Evolutionary conservation across 2,329 filamentous ascomycete species (phyloP).

Genomic region (Akanthomyces dipterigenus): DNA sequence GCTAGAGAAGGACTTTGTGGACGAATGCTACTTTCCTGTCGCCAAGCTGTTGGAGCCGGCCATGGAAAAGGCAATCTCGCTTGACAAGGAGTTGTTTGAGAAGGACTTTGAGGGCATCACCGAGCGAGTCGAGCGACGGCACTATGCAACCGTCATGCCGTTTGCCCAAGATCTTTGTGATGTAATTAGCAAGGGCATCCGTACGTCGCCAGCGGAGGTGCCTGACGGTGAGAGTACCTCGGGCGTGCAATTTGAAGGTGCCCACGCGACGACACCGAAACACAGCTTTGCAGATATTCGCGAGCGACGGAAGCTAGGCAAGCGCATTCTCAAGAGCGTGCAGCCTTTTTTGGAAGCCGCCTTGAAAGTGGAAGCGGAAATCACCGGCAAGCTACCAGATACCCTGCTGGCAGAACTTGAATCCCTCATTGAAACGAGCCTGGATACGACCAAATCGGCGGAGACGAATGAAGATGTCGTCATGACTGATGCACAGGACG

Average conservation of each 20-base stretch:
- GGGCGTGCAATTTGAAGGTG: conserved; percentile 22
- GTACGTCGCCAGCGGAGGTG: conserved; percentile 28
- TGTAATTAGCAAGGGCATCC: conserved; percentile 47
- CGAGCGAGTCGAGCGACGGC: conserved; percentile 45
- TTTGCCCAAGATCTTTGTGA: conserved; percentile 53
- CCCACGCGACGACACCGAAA: conserved; percentile 44
- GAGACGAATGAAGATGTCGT: conserved; percentile 33
- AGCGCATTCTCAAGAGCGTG: conserved; percentile 78
- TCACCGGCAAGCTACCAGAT: conserved; percentile 64
- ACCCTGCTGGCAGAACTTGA: conserved; percentile 68
- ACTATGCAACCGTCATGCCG: conserved; percentile 50
- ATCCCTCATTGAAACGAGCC: conserved; percentile 60
- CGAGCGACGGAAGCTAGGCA: conserved; percentile 77
- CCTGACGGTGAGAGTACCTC: conserved; percentile 19
- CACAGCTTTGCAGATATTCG: conserved; percentile 61
- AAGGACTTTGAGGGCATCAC: conserved; percentile 44
- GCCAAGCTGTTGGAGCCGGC: conserved; percentile 69
- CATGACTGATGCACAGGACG: conserved; percentile 43
- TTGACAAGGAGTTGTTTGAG: conserved; percentile 58
- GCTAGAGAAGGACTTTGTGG: conserved; percentile 71
- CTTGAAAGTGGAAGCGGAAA: conserved; percentile 72
- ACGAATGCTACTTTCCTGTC: conserved; percentile 88
- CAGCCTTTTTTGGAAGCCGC: conserved; percentile 73
- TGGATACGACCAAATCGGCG: conserved; percentile 44
- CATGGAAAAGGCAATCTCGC: conserved; percentile 70